phyloP scores from a whole-genome alignment of 805 yeast species.

The Metschnikowia reukaufii region DNA sequence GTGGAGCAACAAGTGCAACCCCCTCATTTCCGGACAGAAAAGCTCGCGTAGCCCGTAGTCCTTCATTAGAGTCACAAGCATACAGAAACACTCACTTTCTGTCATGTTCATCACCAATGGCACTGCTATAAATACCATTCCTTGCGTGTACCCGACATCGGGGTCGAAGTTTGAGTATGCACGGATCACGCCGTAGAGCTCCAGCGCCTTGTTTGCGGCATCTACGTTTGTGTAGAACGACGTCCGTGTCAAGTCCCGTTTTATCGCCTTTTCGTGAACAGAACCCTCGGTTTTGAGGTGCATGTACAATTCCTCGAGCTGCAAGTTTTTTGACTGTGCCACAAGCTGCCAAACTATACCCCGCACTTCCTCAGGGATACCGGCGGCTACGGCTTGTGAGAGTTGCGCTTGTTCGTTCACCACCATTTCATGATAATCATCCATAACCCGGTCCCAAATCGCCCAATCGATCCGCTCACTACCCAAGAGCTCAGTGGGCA shows the following conservation, averaged over 20 bases:
- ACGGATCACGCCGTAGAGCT: constrained; percentile 72
- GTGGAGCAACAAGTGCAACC: constrained; percentile 77
- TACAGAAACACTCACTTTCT: constrained; percentile 82
- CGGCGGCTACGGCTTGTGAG: constrained; percentile 57
- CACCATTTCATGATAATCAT: constrained; percentile 71
- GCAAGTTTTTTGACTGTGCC: constrained; percentile 69
- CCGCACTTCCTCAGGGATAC: constrained; percentile 82
- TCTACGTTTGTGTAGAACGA: constrained; percentile 66
- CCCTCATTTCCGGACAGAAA: constrained; percentile 90
- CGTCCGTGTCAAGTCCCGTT: constrained; percentile 82
- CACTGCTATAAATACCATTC: constrained; percentile 91
- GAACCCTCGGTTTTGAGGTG: constrained; percentile 50
- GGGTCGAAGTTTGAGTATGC: constrained; percentile 84
- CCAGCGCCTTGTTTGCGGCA: constrained; percentile 55
- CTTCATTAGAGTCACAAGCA: constrained; percentile 80
- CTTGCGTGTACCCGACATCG: constrained; percentile 97
- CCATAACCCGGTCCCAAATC: constrained; percentile 82
- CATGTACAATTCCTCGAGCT: constrained; percentile 58
- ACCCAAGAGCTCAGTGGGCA: constrained; percentile 19
- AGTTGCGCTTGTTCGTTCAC: constrained; percentile 59
- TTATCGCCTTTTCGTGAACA: constrained; percentile 71
- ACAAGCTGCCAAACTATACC: constrained; percentile 93
- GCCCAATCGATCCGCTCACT: constrained; percentile 62
- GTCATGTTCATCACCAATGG: constrained; percentile 80
- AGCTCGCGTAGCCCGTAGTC: constrained; percentile 76